phyloP scores from a whole-genome alignment of 1,284 basidiomycete genomes.

The Cutaneotrichosporon daszewskae region DNA sequence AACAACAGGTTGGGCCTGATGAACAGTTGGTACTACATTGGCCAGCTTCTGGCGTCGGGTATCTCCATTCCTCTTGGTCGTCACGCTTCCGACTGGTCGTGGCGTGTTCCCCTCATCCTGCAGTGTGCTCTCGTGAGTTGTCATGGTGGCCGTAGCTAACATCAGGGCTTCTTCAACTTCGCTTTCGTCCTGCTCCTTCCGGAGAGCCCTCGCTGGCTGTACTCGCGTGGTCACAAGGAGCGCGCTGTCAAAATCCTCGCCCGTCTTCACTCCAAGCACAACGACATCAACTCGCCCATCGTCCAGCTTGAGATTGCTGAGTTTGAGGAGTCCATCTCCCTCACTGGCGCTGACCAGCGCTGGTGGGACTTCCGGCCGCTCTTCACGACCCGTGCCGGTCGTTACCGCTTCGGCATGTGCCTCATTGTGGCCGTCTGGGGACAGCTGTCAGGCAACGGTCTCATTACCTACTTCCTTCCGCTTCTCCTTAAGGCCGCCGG shows the following conservation, averaged over 20 bases:
- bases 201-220: conserved; percentile 52
- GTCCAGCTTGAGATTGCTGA: conserved; percentile 55
- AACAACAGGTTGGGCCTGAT: background rate
- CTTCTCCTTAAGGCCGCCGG: conserved; percentile 25
- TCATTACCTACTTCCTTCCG: conserved; percentile 46
- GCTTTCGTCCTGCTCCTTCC: conserved; percentile 47
- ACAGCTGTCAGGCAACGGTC: conserved; percentile 30
- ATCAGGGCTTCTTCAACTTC: too few relatives aligned
- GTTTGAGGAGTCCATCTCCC: conserved; percentile 52
- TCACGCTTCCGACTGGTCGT: conserved; percentile 49
- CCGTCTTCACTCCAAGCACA: conserved; percentile 51
- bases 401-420: conserved; percentile 54
- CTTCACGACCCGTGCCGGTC: conserved; percentile 50
- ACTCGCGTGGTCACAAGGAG: conserved; percentile 17
- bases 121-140: too few relatives aligned
- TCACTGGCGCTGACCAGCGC: conserved; percentile 29
- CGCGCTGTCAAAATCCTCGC: conserved; percentile 19
- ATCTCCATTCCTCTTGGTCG: conserved; percentile 55
- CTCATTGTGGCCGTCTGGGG: conserved; percentile 43
- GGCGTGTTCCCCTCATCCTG: conserved; percentile 54
- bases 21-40: conserved; percentile 18
- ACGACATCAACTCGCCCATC: conserved; percentile 53
- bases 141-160: conserved; percentile 50
- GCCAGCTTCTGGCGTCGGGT: conserved; percentile 54
- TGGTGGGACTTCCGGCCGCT: conserved; percentile 58